Base-by-base conservation (phyloP, 2,329 filamentous ascomycete genomes). In the Onygena corvina region DNA sequence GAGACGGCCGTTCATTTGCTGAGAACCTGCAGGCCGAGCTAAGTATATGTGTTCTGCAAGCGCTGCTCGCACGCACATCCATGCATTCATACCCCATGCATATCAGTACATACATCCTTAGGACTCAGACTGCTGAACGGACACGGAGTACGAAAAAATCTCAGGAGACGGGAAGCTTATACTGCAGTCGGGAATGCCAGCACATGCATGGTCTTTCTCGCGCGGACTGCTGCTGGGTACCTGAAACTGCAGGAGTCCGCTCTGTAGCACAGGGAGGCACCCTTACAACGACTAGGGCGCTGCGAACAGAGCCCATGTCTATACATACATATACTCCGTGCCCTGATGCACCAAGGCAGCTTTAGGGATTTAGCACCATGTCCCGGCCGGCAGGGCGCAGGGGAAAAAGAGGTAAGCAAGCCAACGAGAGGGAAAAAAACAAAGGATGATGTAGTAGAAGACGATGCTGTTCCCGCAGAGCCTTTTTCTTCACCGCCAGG, bases 1-100 rank as follows among this genome's bases (percentile, higher is more conserved):
- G 12, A 8, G 36, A 25, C 20, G 21, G 36, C 20, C 36, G 36
- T 25, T n/a, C 12, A 16, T 16, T 35, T 35, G 33, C 18, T 14
- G 33, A 12, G 33, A 35, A 16, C 33, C 33, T 35, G 33, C 33
- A n/a, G n/a, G n/a, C n/a, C n/a, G n/a, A n/a, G n/a, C n/a, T n/a
- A n/a, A n/a, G n/a, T n/a, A 35, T 35, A 35, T 35, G 36, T 42
- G 14, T 42, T 20, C 36, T 25, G 36, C 36, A 42, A 42, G 36
- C 36, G 36, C 36, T 23, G 21, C 14, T 25, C 3, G 20, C 21
- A 20, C 20, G n/a, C n/a, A n/a, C n/a, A n/a, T n/a, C n/a, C n/a
- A n/a, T n/a, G n/a, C n/a, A n/a, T n/a, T n/a, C n/a, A n/a, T n/a
- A n/a, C n/a, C n/a, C n/a, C n/a, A n/a, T n/a, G n/a, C n/a, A n/a